A percentile compares a stretch with the other conserved stretches of the same genome.
phyloP scores from a whole-genome alignment of 768 basidiomycete species.

The Leccinum ochraceum region DNA sequence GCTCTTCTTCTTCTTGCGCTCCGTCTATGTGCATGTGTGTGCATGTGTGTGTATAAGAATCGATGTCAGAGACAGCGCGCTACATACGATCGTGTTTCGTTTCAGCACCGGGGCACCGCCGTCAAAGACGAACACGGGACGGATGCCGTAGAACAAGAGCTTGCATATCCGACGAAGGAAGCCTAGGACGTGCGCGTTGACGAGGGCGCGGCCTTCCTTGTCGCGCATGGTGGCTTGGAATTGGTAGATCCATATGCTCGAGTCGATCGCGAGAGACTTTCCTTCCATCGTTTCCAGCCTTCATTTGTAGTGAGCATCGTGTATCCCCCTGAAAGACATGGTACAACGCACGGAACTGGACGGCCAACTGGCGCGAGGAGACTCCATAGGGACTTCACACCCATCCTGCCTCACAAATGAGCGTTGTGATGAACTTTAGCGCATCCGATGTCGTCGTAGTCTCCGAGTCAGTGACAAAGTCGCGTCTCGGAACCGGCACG shows the following conservation, averaged over 20 bases:
- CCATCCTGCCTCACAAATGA: conserved; percentile 52
- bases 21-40: conserved; percentile 52
- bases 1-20: conserved; percentile 86
- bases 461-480: conserved; percentile 7
- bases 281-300: conserved; percentile 95
- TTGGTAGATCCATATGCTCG: conserved; percentile 99
- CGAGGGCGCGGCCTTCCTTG: conserved; percentile 87
- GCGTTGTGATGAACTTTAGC: not conserved
- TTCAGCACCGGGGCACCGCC: conserved; percentile 94
- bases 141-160: conserved; percentile 95
- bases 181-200: conserved; percentile 93
- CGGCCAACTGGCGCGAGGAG: conserved; percentile 91
- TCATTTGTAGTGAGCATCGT: conserved; percentile 10
- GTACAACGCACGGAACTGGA: conserved; percentile 75
- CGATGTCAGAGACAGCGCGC: not conserved
- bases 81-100: conserved; percentile 79
- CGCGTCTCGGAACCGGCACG: not conserved
- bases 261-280: conserved; percentile 96
- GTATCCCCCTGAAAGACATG: not conserved
- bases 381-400: conserved; percentile 96
- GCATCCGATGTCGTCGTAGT: not conserved
- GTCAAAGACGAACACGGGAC: conserved; percentile 98
- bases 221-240: conserved; percentile 99
- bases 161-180: conserved; percentile 90
- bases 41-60: not conserved